Conservation (phyloP, 2,329 filamentous ascomycete species). For the Phoma sp. region DNA sequence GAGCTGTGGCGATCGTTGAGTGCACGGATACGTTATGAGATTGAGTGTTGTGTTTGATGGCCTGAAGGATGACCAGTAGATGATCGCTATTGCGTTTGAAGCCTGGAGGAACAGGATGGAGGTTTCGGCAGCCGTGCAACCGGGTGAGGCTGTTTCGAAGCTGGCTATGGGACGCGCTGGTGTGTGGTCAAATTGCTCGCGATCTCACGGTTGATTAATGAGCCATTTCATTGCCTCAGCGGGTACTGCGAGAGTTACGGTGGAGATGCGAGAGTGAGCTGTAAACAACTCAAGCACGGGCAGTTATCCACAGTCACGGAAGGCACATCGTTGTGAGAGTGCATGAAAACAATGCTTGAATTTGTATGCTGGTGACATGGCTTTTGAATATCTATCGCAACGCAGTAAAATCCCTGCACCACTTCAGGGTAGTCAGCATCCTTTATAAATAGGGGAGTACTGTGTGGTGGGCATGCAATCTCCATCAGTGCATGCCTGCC, state of each 20-base stretch:
- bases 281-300: too few relatives aligned
- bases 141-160: conserved; percentile 15
- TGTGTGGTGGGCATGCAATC: conserved; percentile 16
- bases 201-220: neutral
- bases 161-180: conserved; percentile 4
- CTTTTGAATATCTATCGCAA: conserved; percentile 16
- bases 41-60: conserved; percentile 1
- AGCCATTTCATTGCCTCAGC: neutral
- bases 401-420: conserved; percentile 20
- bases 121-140: conserved; percentile 4
- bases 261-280: too few relatives aligned
- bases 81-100: conserved; percentile 1
- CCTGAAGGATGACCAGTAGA: neutral
- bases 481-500: conserved; percentile 9
- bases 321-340: neutral
- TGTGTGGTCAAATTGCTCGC: neutral
- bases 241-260: too few relatives aligned
- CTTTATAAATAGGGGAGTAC: conserved; percentile 21
- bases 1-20: too few relatives aligned
- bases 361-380: conserved; percentile 4
- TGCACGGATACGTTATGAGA: too few relatives aligned
- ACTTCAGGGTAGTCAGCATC: conserved; percentile 18
- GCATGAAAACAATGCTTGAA: conserved; percentile 6
- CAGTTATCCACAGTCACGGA: neutral
- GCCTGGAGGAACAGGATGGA: conserved; percentile 2